A percentile compares a stretch with the other conserved stretches of the same genome.
Evolutionary conservation across 2,329 filamentous ascomycete genomes (phyloP).

Genomic region (Aureobasidium pullulans): DNA sequence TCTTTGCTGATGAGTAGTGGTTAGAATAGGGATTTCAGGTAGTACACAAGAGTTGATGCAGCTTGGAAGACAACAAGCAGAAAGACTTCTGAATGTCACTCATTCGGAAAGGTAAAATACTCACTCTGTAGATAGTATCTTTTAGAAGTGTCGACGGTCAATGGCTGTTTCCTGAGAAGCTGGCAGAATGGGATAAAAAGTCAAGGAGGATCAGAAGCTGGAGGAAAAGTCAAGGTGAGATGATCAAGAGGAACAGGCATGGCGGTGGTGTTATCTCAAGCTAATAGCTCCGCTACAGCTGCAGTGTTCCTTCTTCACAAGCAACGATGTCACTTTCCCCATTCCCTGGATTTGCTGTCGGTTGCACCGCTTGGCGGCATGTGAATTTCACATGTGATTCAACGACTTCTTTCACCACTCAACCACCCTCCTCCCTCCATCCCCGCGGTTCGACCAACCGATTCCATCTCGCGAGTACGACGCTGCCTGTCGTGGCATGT

Average conservation of each 20-base stretch:
- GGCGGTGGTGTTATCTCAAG: slow-evolving; percentile 6
- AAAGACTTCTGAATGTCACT: background rate
- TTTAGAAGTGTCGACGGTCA: background rate
- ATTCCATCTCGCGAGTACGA: background rate
- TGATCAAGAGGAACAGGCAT: slow-evolving; percentile 12
- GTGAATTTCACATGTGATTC: slow-evolving; percentile 2
- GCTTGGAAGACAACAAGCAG: background rate
- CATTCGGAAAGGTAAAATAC: background rate
- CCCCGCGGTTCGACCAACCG: background rate
- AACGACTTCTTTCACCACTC: slow-evolving; percentile 1
- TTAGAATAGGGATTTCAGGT: background rate
- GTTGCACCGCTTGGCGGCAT: background rate
- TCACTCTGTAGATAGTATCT: slow-evolving; percentile 1
- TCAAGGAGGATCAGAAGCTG: background rate
- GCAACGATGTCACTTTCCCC: slow-evolving; percentile 11
- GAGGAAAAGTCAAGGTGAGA: background rate
- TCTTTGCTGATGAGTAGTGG: background rate
- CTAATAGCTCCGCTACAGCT: slow-evolving; percentile 8
- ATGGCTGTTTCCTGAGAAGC: background rate
- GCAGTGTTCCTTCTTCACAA: slow-evolving; percentile 6
- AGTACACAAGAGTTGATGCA: background rate
- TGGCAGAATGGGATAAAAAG: background rate
- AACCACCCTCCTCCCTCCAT: background rate
- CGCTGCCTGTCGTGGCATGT: slow-evolving; percentile 8
- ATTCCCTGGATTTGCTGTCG: background rate